Evolutionary conservation across 2,329 filamentous ascomycete species (phyloP), one percentile per base, ranked within the genome.

Genomic region (Leptosphaerulina australis): DNA sequence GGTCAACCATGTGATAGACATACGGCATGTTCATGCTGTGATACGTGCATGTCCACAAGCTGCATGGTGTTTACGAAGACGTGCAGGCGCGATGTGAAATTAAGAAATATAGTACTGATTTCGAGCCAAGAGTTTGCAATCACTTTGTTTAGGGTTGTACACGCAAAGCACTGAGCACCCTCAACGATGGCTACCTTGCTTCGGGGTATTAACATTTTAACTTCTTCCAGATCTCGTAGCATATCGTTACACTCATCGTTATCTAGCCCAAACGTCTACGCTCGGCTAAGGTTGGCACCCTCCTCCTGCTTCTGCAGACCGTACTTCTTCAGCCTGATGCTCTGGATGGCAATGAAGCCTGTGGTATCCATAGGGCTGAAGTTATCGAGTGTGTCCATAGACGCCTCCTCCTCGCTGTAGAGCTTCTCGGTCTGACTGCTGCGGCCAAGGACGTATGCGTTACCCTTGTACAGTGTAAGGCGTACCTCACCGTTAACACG

Each of bases 331-430:
- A 79, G 63, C 30, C 75, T 62, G 28, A 88, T 88, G 57, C 83
- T 83, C 66, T 93, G 80, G 62, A 91, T 86, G 44, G 80, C 81
- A 67, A 93, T 85, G 75, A 87, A 87, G 24, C 84, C 84, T 30
- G 83, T 86, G 31, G 85, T 87, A 65, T 88, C 86, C 53, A 77
- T 76, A 14, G 86, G 85, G 60, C 78, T 78, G 69, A 89, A 89
- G 73, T 85, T 83, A 60, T 82, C 85, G 59, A 89, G 81, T 59
- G 84, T 84, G 69, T 91, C 88, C 86, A 89, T 88, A 59, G 77
- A 81, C 55, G 80, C 81, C 77, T 88, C 86, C 63, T 79, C 79
- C 74, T 81, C 83, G 63, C 82, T 80, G 71, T 89, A 89, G 53
- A 89, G 77, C 78, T 88, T 88, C 79, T 86, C 84, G 7, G 85